Base-by-base conservation (phyloP, 2,329 filamentous ascomycete genomes). In the Tolypocladium tundrense region DNA sequence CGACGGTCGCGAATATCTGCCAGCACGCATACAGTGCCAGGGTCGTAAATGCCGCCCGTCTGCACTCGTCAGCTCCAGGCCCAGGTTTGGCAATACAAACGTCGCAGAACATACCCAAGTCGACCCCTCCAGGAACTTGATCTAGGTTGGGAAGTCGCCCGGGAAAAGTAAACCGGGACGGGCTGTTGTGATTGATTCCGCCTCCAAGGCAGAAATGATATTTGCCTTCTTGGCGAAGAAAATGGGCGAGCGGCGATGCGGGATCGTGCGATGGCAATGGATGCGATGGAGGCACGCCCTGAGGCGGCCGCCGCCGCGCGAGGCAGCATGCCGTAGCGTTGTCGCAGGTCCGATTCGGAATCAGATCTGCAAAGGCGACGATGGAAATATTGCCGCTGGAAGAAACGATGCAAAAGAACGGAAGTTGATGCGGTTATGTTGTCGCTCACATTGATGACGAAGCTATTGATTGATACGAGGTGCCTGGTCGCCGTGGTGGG, bases 1-100 rank as follows among this genome's bases (percentile, higher is more conserved):
- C 74, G n/a, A 77, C 64, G 11, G 67, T 70, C 33, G 68, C 68
- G 65, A 80, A 82, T 40, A 79, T 65, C 41, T 74, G 66, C 63
- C 70, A 79, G 61, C 74, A 75, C 2, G 71, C 60, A 50, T 75
- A 70, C 43, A 69, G 61, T 13, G 72, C 62, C 14, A 72, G 57
- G 6, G 66, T 67, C 7, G 72, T 68, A 39, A 74, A 67, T 27
- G 69, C 55, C 24, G 63, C 64, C 21, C 67, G 66, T 16, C 70
- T 72, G 53, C 24, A 33, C 14, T 19, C 27, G 35, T 31, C 24
- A 41, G 21, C 27, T 42, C 41, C 55, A n/a, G 14, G 21, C 19
- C n/a, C n/a, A 53, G 2, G 35, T 21, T 4, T 13, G 48, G 48
- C 14, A 8, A 1, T 16, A 5, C 16, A n/a, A 7, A 8, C 35